Evolutionary conservation across 768 basidiomycete genomes (phyloP), one percentile per base, ranked within the genome.

Genomic region (Termitomyces sp.): DNA sequence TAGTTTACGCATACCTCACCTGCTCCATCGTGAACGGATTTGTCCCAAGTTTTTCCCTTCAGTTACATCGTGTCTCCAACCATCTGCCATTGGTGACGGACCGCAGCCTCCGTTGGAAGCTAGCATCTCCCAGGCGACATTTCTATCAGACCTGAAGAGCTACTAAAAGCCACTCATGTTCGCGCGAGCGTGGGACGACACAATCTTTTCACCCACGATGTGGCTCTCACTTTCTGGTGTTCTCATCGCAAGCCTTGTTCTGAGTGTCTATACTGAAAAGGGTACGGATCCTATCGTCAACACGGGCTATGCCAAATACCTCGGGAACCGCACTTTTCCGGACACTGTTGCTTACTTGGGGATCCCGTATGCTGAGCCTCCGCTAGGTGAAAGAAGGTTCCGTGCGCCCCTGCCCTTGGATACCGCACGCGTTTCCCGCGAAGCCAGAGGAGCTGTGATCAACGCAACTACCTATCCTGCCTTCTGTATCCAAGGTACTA

Each of bases 401-500:
- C 71, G 85, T 19, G 77, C 77, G 5, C 81, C 84, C 2, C 58
- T 82, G 1, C 77, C 82, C 17, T 67, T 87, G 44, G 73, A 85
- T 62, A 83, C 75, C 5, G 64, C 66, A 3, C 78, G 79, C 7
- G 66, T 85, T 4, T 47, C 71, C 5, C 47, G 61, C 23, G 72
- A 73, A 42, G 59, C 71, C 1, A 63, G 65, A 8, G 78, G 78
- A 3, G 35, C 64, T 29, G 69, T 82, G 17, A 62, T 86, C n/a
- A 74, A 84, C 64, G 81, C 82, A 2, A 79, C 77, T 1, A 56
- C 71, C 37, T 80, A 86, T 61, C 83, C 85, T 0, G 69, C 80
- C 1, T 83, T 83, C 59, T 86, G 85, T 59, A 67, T 87, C 37
- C 86, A 87, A 67, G 84, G 82, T 6, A 77, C 75, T 14, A 82